phyloP scores from a whole-genome alignment of 495 filamentous ascomycete species.

The Choiromyces venosus region DNA sequence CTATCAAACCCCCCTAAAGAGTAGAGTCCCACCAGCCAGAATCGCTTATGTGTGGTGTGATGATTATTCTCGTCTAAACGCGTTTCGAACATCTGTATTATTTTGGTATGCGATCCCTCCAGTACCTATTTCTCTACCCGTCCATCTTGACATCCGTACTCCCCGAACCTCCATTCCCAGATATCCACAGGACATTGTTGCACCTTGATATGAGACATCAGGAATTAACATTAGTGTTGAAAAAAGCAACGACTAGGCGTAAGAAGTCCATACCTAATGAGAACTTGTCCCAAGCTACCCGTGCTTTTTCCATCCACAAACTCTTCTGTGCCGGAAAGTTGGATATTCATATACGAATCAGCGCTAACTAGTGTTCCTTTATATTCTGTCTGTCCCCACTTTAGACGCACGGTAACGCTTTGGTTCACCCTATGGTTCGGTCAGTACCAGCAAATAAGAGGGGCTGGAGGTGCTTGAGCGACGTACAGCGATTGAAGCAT shows the following conservation, averaged over 20 bases:
- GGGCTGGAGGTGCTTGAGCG: constrained; percentile 3
- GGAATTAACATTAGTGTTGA: constrained; percentile 20
- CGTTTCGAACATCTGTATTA: constrained; percentile 15
- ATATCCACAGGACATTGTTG: constrained; percentile 94
- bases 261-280: constrained; percentile 65
- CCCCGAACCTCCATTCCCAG: constrained; percentile 37
- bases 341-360: constrained; percentile 98
- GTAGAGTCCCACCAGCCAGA: neutral
- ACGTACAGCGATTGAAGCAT: constrained; percentile 81
- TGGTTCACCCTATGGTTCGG: constrained; percentile 64
- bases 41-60: neutral
- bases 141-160: constrained; percentile 52
- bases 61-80: neutral
- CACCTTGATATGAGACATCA: constrained; percentile 52
- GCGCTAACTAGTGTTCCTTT: constrained; percentile 83
- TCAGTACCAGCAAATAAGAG: constrained; percentile 9
- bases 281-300: constrained; percentile 75
- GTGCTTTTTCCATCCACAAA: constrained; percentile 83
- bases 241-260: neutral
- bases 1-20: neutral
- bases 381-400: constrained; percentile 98
- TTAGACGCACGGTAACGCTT: constrained; percentile 82
- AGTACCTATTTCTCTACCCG: constrained; percentile 29
- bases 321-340: constrained; percentile 82
- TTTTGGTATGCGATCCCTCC: constrained; percentile 8